Base-by-base conservation (phyloP, 805 yeast species). In the Saccharomyces jurei region DNA sequence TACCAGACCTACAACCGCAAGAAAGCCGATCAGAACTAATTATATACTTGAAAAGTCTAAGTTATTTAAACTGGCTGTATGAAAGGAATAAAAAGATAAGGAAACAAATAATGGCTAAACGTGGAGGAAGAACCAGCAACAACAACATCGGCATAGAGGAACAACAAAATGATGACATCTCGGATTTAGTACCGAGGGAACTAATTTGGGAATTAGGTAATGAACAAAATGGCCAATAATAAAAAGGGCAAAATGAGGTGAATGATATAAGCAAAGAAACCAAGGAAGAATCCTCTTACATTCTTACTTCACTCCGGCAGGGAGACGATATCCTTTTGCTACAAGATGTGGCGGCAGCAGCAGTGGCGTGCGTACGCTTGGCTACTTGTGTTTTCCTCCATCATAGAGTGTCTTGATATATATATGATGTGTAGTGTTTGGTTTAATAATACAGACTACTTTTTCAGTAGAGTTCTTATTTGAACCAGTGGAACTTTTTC, bases 21-120 rank as follows among this genome's bases (percentile, higher is more conserved):
- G 96, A 92, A 61, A 82, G 86, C 53, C 74, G 97, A 47, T 86
- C 96, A 0, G 98, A 91, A 63, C 77, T 88, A 32, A 76, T 82
- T 17, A 87, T 91, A 10, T 77, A 90, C 55, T 77, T 82, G 14
- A 86, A 88, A 64, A 76, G 82, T 25, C 78, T 81, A 27, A 80
- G 80, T 48, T 83, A 81, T 61, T 75, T 86, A 30, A 75, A 73
- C 50, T 66, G 75, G 57, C 68, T 86, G 41, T 75, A 80, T 58
- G 66, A 65, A 4, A 84, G 83, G 57, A 81, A 84, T 63, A 64
- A 64, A 17, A 62, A 67, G 50, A 74, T 85, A 54, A 63, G 82
- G 17, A 60, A 69, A 31, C 53, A 72, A 48, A 74, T 84, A 41
- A 65, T 67, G 36, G 65, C 63, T 51, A 71, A 54, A 41, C 46